phyloP scores from a whole-genome alignment of 1,284 basidiomycete genomes.

The Naganishia sp. region DNA sequence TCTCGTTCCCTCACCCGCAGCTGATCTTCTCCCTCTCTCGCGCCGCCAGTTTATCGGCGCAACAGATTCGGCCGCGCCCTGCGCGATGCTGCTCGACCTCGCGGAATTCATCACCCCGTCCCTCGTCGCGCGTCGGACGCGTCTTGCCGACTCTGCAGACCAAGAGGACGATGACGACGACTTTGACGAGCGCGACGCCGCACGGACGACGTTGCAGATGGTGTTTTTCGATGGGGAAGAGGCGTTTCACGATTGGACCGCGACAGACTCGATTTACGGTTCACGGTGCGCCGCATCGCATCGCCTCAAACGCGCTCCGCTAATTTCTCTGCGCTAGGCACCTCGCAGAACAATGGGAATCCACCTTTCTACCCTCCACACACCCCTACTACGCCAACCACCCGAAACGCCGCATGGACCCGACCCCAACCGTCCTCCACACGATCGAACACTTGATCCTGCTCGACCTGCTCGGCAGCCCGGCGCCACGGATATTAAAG shows the following conservation, averaged over 20 bases:
- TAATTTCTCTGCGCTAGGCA: slow-evolving; percentile 60
- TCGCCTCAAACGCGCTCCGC: neutral
- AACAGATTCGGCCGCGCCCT: slow-evolving; percentile 94
- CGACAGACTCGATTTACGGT: slow-evolving; percentile 89
- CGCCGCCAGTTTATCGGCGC: slow-evolving; percentile 83
- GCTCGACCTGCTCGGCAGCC: slow-evolving; percentile 81
- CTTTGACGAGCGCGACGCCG: slow-evolving; percentile 70
- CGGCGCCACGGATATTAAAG: slow-evolving; percentile 69
- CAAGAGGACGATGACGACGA: slow-evolving; percentile 38
- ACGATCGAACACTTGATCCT: slow-evolving; percentile 86
- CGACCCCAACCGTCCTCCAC: slow-evolving; percentile 65
- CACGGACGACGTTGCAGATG: slow-evolving; percentile 84
- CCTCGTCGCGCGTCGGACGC: slow-evolving; percentile 64
- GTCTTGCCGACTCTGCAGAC: slow-evolving; percentile 57
- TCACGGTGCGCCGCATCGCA: slow-evolving; percentile 63
- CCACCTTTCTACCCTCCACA: slow-evolving; percentile 63
- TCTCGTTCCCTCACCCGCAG: no score
- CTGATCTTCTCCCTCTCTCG: neutral
- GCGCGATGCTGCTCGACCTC: slow-evolving; percentile 87
- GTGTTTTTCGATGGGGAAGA: slow-evolving; percentile 99
- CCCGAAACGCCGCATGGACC: slow-evolving; percentile 62
- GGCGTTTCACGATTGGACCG: slow-evolving; percentile 88
- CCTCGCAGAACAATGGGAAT: slow-evolving; percentile 78
- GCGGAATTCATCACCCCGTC: slow-evolving; percentile 76
- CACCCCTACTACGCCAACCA: slow-evolving; percentile 48